Evolutionary conservation across 345 rosid genomes (phyloP), one percentile per base, ranked within the genome.

Genomic region (Turritis glabra): DNA sequence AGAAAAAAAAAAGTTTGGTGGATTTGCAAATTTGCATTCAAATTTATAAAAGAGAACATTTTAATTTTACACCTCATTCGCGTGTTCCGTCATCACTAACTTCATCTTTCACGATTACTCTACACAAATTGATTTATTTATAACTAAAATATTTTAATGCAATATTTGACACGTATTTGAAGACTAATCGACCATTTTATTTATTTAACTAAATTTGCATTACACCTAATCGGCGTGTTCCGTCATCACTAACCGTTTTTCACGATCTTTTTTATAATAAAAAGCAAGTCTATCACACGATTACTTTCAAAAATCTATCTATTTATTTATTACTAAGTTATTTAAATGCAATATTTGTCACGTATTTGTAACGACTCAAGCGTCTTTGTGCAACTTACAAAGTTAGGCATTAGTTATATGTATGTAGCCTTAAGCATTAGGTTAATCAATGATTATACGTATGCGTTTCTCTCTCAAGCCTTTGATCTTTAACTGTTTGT

Each of bases 21-120:
- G 27, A 51, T 32, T 25, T 23, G 38, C 22, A 70, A 33, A 43
- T 70, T 12, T 47, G 50, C 69, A 72, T 38, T 38, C 38, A 11
- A 51, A 44, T 72, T 62, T 51, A 12, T 12, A 3, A 7, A 51
- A 60, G 21, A 63, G 35, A 18, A 25, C 19, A 41, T 41, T 15
- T 13, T n/a, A n/a, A n/a, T n/a, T n/a, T 2, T 41, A 41, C 47
- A 41, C 2, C 47, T 41, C 18, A 41, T 41, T 5, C 18, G 44
- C 44, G 19, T 41, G 47, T 41, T 2, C 3, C 3, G 3, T 15
- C 3, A 41, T 41, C 3, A 41, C 18, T 41, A 41, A 15, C 47
- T 41, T 41, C 8, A 15, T 41, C 47, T 41, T 41, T 41, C 3
- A 41, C 18, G 47, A 41, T 41, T 6, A 41, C 17, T 37, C 14